A percentile compares a stretch with the other conserved stretches of the same genome.
These are phyloP conservation scores for Pseudogymnoascus sp. DNA, from an alignment of 2,329 filamentous ascomycete species.

Conservation along the genomic window DNA sequence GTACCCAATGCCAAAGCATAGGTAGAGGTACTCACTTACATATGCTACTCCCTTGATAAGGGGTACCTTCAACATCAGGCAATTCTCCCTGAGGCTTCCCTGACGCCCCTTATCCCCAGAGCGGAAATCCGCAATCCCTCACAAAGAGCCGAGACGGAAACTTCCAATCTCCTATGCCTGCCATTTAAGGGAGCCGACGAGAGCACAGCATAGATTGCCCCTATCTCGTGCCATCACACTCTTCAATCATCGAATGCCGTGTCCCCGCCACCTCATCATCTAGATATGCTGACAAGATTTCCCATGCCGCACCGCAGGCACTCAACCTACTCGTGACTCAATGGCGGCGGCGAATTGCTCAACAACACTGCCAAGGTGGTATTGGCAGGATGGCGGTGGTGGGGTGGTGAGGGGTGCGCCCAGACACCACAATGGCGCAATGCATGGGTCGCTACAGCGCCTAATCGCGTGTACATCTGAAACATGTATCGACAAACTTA, in stretches of 20 bases:
- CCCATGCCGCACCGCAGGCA: not conserved
- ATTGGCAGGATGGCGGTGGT: not conserved
- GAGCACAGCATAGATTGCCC: conserved; percentile 3
- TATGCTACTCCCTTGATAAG: not conserved
- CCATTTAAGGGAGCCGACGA: not conserved
- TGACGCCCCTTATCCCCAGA: not conserved
- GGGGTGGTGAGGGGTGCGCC: not conserved
- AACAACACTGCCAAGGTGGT: not conserved
- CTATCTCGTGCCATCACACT: not conserved
- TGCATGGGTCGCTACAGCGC: conserved; percentile 1
- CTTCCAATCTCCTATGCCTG: not conserved
- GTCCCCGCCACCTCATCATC: conserved; percentile 3
- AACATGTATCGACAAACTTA: not conserved
- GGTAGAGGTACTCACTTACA: conserved; percentile 3
- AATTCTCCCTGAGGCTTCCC: not conserved
- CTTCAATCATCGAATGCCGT: not conserved
- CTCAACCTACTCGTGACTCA: not conserved
- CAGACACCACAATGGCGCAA: not conserved
- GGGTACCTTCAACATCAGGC: not conserved
- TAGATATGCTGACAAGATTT: not conserved
- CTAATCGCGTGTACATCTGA: conserved; percentile 8
- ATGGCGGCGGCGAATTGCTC: conserved; percentile 3
- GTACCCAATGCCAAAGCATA: not conserved
- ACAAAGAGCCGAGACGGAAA: not conserved
- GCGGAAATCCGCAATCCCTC: not conserved